Percentiles rank a stretch among this genome's conserved stretches.
Conservation (phyloP, 805 yeast species). For the Lipomyces chichibuensis region DNA sequence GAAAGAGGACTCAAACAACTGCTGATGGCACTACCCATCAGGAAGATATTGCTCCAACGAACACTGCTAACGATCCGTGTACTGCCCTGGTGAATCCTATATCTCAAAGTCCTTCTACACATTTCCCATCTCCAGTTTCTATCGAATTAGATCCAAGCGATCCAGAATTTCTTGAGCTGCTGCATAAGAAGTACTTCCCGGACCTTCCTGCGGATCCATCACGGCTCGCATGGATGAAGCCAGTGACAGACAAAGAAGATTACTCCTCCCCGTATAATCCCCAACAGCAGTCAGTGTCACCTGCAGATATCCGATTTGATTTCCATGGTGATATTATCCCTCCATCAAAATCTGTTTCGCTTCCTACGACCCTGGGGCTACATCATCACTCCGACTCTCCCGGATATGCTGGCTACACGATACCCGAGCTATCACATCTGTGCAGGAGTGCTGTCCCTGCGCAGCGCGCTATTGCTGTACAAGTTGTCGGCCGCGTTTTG, state of each 20-base stretch:
- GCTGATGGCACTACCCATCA: not conserved
- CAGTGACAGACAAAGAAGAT: conserved; percentile 50
- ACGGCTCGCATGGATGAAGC: conserved; percentile 90
- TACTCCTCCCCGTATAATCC: conserved; percentile 47
- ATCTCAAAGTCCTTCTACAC: conserved; percentile 1
- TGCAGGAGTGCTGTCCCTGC: conserved; percentile 78
- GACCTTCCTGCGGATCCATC: conserved; percentile 81
- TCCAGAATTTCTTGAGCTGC: conserved; percentile 74
- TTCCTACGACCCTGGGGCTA: conserved; percentile 67
- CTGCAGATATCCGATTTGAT: conserved; percentile 79
- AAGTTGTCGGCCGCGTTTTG: conserved; percentile 82
- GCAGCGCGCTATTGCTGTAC: conserved; percentile 84
- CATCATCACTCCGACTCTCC: conserved; percentile 94
- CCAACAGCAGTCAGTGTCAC: conserved; percentile 46
- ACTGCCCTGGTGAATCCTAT: not conserved
- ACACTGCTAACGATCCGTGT: not conserved
- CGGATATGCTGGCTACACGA: conserved; percentile 87
- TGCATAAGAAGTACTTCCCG: conserved; percentile 86
- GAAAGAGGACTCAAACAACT: not conserved
- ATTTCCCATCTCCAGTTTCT: conserved; percentile 25
- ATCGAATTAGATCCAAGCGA: conserved; percentile 64
- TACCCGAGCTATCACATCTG: conserved; percentile 77
- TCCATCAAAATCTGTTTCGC: conserved; percentile 53
- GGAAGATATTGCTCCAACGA: not conserved
- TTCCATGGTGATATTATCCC: conserved; percentile 78